phyloP scores from a whole-genome alignment of 495 filamentous ascomycete species.

The Hyaloscypha hepaticicola region DNA sequence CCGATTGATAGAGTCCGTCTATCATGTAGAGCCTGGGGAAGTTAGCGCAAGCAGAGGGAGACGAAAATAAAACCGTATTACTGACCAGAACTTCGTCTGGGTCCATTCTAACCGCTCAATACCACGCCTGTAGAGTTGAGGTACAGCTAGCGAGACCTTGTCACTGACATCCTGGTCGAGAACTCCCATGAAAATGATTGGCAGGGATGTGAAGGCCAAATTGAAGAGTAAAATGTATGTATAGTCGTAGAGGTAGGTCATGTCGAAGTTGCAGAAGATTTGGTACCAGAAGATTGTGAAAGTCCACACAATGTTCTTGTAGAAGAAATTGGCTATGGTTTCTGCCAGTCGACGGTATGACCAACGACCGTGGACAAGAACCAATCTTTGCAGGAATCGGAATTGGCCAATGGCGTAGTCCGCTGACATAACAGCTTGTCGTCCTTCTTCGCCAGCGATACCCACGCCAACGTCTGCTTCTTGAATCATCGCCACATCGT shows the following conservation, averaged over 20 bases:
- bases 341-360: constrained; percentile 91
- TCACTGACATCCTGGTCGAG: constrained; percentile 97
- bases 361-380: constrained; percentile 96
- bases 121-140: constrained; percentile 91
- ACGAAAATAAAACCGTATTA: constrained; percentile 8
- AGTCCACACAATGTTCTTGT: constrained; percentile 99
- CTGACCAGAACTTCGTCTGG: constrained; percentile 91
- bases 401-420: constrained; percentile 99
- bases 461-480: constrained; percentile 98
- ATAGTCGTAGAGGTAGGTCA: constrained; percentile 95
- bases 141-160: constrained; percentile 88
- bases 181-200: constrained; percentile 94
- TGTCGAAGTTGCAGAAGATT: constrained; percentile 92
- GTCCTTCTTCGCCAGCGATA: constrained; percentile 95
- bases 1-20: constrained; percentile 92
- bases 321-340: constrained; percentile 98
- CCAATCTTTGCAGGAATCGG: constrained; percentile 84
- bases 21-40: constrained; percentile 80
- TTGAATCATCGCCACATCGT: constrained; percentile 99
- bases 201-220: constrained; percentile 93
- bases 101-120: constrained; percentile 99
- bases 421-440: constrained; percentile 97
- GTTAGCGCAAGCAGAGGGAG: constrained; percentile 34
- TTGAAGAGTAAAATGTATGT: constrained; percentile 97
- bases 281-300: constrained; percentile 98